Evolutionary conservation across 495 filamentous ascomycete species (phyloP), one percentile per base, ranked within the genome.

Genomic region (Monascus purpureus): DNA sequence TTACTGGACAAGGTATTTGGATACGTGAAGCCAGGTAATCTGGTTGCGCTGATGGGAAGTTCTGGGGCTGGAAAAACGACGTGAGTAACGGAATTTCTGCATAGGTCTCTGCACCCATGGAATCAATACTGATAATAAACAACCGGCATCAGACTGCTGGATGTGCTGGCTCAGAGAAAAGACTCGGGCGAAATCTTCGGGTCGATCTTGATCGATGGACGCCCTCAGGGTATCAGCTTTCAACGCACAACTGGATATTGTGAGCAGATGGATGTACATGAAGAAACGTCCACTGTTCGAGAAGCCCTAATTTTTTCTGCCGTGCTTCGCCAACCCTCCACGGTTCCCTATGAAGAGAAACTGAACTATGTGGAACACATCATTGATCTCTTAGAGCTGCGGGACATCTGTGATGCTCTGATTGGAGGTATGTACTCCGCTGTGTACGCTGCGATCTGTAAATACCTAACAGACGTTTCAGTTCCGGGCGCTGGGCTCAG

Each of bases 31-130:
- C 82, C 82, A 2, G 82, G 82, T 2, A 63, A 79, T 40, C 59
- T 90, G 16, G 86, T 82, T 1, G 82, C 82, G 2, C 55, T 88
- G 9, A 85, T 86, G 81, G 82, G 82, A 15, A 77, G 74, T 7
- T 83, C 77, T 1, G 82, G 82, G 9, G 82, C 82, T n/a, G 82
- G 82, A 29, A 90, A 90, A 42, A 90, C 82, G 3, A 87, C 82
- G 1, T 63, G 76, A 4, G 57, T 84, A n/a, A 55, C 13, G 25
- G 2, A 13, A 17, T 11, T 13, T 13, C 13, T 3, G 14, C 12
- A 24, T 20, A 18, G 15, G 1, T 22, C 18, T 17, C n/a, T 16
- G 9, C 76, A 20, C 67, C 65, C 3, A 71, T 63, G 1, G 70
- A 75, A n/a, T 70, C 65, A 11, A 72, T 67, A 25, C 75, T 70